Evolutionary conservation across 2,329 filamentous ascomycete species (phyloP), one percentile per base, ranked within the genome.

Genomic region (Cladosporium sp.): DNA sequence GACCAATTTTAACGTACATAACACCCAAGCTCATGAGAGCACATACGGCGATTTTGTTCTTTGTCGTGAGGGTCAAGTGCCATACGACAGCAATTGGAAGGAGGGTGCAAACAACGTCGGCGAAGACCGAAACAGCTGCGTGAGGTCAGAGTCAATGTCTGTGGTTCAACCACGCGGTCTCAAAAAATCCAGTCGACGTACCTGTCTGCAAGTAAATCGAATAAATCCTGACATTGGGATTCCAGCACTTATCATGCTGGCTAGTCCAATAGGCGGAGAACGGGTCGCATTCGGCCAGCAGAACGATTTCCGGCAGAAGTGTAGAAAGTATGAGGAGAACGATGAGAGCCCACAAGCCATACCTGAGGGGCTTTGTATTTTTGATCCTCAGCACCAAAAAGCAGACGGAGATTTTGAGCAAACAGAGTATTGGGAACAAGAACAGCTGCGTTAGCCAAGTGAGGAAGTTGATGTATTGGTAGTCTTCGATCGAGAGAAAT

Each of bases 341-440:
- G 39, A 62, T 60, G 41, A 63, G 54, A 7, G 32, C 38, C 27
- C 61, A 70, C 1, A 72, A 55, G 5, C 63, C 58, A 7, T 56
- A 62, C 43, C 56, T 63, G 11, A 71, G 54, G 33, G 43, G 40
- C 42, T 41, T 61, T 2, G 66, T 65, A 38, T 68, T 60, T 52
- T 72, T 71, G 57, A 74, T 72, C 12, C 71, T 66, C 3, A 73
- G 55, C 1, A 73, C 56, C 7, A 74, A 58, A 11, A 73, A 53
- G 55, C 70, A 64, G 43, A 74, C 72, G 3, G 69, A 73, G 22
- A 68, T 60, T 50, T 74, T 74, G 39, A 74, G 60, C 1, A 73
- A 49, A 33, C 66, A 69, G 29, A 72, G 65, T 35, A 63, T 65
- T 9, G 61, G 57, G 51, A 73, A 74, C 2, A 74, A 63, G 16